phyloP scores from a whole-genome alignment of 75 land plant genomes.

The Adiantum capillusveneris region DNA sequence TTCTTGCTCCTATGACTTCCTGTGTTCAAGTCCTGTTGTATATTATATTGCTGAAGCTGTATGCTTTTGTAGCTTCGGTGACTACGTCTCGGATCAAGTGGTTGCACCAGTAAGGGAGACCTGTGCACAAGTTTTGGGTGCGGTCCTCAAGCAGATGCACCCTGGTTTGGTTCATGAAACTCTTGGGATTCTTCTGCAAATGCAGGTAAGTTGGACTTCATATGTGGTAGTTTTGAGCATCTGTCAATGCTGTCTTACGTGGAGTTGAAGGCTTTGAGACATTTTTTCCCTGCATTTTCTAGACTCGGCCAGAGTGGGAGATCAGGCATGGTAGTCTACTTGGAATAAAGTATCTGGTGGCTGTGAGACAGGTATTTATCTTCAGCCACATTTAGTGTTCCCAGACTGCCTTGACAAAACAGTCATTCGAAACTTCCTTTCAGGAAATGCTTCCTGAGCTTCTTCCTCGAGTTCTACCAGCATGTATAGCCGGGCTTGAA shows the following conservation, averaged over 20 bases:
- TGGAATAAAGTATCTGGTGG: slow-evolving; percentile 94
- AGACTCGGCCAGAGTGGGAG: slow-evolving; percentile 97
- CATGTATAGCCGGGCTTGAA: slow-evolving; percentile 88
- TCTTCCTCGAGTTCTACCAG: slow-evolving; percentile 73
- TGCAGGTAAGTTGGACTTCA: slow-evolving; percentile 55
- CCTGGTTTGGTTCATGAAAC: slow-evolving; percentile 71
- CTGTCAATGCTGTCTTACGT: too few species aligned
- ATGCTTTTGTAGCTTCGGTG: slow-evolving; percentile 79
- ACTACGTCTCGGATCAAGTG: slow-evolving; percentile 97
- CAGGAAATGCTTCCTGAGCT: slow-evolving; percentile 90
- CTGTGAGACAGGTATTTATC: slow-evolving; percentile 70
- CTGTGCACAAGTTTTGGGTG: slow-evolving; percentile 96
- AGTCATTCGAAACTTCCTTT: neutral
- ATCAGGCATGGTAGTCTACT: slow-evolving; percentile 95
- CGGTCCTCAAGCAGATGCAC: slow-evolving; percentile 84
- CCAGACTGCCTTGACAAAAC: neutral
- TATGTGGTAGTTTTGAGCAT: too few species aligned
- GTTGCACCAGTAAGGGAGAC: slow-evolving; percentile 99
- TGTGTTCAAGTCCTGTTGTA: neutral
- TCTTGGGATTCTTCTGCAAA: slow-evolving; percentile 66
- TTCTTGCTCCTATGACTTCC: neutral
- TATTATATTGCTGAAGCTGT: neutral
- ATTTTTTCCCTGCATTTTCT: too few species aligned
- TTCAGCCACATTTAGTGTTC: neutral
- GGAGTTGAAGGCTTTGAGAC: too few species aligned